Base-by-base conservation (phyloP, 106 monocot species). In the Ottelia alismoides region DNA sequence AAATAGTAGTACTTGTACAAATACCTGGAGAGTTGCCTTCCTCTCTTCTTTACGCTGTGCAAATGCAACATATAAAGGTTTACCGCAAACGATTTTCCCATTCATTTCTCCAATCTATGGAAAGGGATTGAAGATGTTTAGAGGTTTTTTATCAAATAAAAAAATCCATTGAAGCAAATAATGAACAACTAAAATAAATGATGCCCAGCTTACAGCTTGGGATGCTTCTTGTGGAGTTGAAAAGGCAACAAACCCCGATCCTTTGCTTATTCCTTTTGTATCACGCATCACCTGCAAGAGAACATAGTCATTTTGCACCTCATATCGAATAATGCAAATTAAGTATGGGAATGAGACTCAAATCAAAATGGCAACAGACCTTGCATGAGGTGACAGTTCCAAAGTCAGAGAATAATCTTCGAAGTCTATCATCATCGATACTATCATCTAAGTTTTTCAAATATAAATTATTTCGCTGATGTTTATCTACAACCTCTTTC, bases 41-140 rank as follows among this genome's bases (percentile, higher is more conserved):
- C 85, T 76, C 0, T 85, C 85, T 67, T 85, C 85, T 67, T 85
- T 85, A 28, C 80, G 85, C 30, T 85, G 85, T 35, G 85, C 85
- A 55, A 73, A 40, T 22, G 85, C 85, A 60, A 85, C 85, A 70
- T 85, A 85, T 19, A 85, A 57, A 64, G 85, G 85, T 52, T 85
- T 85, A 60, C 70, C 64, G 27, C 64, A 70, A 56, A 85, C 43
- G 75, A 85, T 85, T 74, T 76, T 85, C 44, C 85, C 85, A 64
- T 85, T 85, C 85, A 85, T 85, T 51, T 79, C 80, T 6, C 43
- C 7, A 44, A 85, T 40, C 85, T 85, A 61, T 22, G 57, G 5
- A 29, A 46, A 22, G 25, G 31, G 4, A 66, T 56, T 49, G 21
- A 49, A 49, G n/a, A n/a, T n/a, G n/a, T n/a, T n/a, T n/a, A n/a